Base-by-base conservation (phyloP, 495 filamentous ascomycete species). In the Baudoinia panamericana region DNA sequence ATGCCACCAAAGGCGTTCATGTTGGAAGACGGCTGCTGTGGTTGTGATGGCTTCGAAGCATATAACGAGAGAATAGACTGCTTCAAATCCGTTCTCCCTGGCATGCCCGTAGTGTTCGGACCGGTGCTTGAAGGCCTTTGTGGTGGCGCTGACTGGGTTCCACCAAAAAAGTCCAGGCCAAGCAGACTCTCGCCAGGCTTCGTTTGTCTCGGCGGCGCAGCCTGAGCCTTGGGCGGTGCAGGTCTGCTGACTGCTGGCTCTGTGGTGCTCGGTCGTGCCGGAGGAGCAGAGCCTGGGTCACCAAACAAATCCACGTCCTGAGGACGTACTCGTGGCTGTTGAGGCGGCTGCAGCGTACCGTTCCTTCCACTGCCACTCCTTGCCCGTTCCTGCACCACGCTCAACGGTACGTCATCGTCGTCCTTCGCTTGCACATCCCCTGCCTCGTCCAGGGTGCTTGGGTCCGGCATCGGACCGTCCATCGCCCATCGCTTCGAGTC, bases 401-500 rank as follows among this genome's bases (percentile, higher is more conserved):
- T 79, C 44, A 83, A 65, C 34, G 80, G 80, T 76, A 93, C 70
- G 61, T 93, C 85, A 41, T 86, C 70, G 61, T 93, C 85, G 41
- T 86, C 82, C 51, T 96, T 86, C 21, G 75, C 82, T 5, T 80
- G 84, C 22, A 67, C 77, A 9, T 25, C 48, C 24, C 17, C 32
- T 9, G 17, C 48, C 24, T 41, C 43, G 55, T 86, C 81, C 39
- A 97, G 61, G n/a, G 78, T 84, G 0, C 80, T 68, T 17, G 92
- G 92, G 53, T 95, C 84, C 7, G 92, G 92, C 62, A 95, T 86
- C 9, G 70, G 73, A 2, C 92, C 90, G 43, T 97, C 92, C 88
- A 95, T 94, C 2, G 86, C 82, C 90, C 90, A 97, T 62, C 92
- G 70, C 68, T 93, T 96, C 7, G 84, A 79, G 53, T 97, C 90